Percentiles rank a stretch among this genome's conserved stretches.
These are phyloP conservation scores for Spinacia oleracea DNA, from an alignment of 179 eudicot species.

Conservation along the genomic window DNA sequence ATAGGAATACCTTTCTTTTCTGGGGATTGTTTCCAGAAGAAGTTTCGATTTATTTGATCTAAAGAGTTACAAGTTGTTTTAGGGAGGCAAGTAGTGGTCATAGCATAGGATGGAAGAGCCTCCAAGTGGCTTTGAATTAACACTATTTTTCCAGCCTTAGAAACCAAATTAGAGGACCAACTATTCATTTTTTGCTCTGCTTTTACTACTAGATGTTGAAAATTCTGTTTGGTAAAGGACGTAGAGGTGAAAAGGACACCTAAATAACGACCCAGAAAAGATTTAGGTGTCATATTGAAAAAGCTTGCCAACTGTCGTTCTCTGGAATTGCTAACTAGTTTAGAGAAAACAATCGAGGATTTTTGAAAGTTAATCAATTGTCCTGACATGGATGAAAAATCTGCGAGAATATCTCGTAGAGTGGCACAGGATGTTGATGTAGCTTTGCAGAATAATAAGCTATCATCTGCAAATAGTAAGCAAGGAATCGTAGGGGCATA, in stretches of 20 bases:
- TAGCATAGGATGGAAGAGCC: background rate
- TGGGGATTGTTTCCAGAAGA: background rate
- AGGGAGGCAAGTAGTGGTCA: background rate
- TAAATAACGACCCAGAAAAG: too few relatives aligned
- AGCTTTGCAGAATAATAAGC: too few relatives aligned
- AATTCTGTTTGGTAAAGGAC: background rate
- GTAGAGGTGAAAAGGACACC: too few relatives aligned
- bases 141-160: background rate
- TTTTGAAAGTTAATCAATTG: too few relatives aligned
- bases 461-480: conserved; percentile 5
- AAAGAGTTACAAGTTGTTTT: too few relatives aligned
- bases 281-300: too few relatives aligned
- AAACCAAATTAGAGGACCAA: background rate
- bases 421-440: rapidly evolving
- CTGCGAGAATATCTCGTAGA: too few relatives aligned
- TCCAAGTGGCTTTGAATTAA: background rate
- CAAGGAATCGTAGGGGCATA: background rate
- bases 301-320: too few relatives aligned
- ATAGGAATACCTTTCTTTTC: too few relatives aligned
- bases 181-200: background rate
- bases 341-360: too few relatives aligned
- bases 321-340: too few relatives aligned
- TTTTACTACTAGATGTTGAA: background rate
- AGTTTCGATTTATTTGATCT: background rate
- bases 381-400: too few relatives aligned